phyloP scores from a whole-genome alignment of 371 early-diverging fungal species.

The Gilbertella persicaria region DNA sequence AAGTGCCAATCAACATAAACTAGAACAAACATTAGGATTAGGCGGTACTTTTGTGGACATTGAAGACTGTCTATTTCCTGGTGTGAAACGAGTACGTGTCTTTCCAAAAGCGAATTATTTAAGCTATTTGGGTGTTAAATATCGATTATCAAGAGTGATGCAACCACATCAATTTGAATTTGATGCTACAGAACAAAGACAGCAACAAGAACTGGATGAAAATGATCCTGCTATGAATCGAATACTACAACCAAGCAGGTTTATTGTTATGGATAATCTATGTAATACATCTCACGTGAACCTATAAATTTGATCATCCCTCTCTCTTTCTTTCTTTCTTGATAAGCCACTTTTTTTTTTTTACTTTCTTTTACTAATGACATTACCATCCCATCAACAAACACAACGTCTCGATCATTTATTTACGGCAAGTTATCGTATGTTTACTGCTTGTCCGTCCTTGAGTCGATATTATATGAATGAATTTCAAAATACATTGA shows the following conservation, averaged over 20 bases:
- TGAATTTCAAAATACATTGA: slow-evolving; percentile 37
- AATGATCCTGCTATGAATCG: slow-evolving; percentile 21
- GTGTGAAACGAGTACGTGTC: slow-evolving; percentile 48
- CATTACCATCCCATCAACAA: slow-evolving; percentile 25
- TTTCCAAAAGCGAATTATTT: slow-evolving; percentile 52
- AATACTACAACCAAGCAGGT: too few relatives aligned
- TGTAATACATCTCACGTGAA: slow-evolving; percentile 9
- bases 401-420: slow-evolving; percentile 32
- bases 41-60: slow-evolving; percentile 55
- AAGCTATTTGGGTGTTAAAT: slow-evolving; percentile 49
- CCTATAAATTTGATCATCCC: slow-evolving; percentile 3
- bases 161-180: slow-evolving; percentile 39
- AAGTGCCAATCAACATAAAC: slow-evolving; percentile 37
- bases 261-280: too few relatives aligned
- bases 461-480: slow-evolving; percentile 47
- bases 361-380: slow-evolving; percentile 7
- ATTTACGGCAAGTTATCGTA: slow-evolving; percentile 32
- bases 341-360: slow-evolving; percentile 10
- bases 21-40: slow-evolving; percentile 48
- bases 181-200: slow-evolving; percentile 1
- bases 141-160: slow-evolving; percentile 52
- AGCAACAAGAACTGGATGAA: slow-evolving; percentile 5
- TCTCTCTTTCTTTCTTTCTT: neutral
- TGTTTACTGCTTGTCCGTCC: slow-evolving; percentile 27
- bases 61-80: slow-evolving; percentile 44